Conservation (phyloP, 192 early-diverging fungal genomes). For the Diversispora eburnea region DNA sequence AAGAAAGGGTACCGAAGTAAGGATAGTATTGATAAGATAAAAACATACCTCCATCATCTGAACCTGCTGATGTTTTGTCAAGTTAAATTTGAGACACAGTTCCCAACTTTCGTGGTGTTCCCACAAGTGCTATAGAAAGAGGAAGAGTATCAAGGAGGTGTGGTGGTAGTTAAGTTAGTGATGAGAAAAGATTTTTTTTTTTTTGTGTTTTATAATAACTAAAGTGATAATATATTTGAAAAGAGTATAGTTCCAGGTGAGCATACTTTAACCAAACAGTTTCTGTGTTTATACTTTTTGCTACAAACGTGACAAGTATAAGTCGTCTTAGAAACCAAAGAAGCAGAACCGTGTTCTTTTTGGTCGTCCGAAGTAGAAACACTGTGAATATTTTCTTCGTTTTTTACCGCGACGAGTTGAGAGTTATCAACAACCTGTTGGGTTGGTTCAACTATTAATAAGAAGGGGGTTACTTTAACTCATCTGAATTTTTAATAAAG, state of each 20-base stretch:
- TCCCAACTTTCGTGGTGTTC: conserved; percentile 65
- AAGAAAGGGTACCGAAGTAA: neutral
- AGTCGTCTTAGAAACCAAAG: conserved; percentile 32
- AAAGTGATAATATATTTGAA: neutral
- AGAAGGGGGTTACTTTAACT: neutral
- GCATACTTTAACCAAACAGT: conserved; percentile 48
- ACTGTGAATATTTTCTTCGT: conserved; percentile 8
- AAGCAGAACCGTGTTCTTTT: conserved; percentile 22
- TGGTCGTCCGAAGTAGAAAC: neutral
- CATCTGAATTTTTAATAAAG: neutral
- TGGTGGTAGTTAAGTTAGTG: neutral
- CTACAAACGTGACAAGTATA: conserved; percentile 53
- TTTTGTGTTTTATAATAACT: no score
- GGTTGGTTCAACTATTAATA: neutral
- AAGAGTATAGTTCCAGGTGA: neutral
- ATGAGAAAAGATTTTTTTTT: no score
- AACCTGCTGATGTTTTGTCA: conserved; percentile 63
- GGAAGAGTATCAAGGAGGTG: neutral
- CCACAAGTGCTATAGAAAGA: conserved; percentile 45
- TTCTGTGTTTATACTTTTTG: conserved; percentile 61
- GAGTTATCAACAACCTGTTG: neutral
- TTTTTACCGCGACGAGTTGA: neutral
- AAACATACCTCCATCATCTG: conserved; percentile 60
- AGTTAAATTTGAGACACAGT: conserved; percentile 56
- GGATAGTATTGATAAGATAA: neutral